Percentiles rank a stretch among this genome's conserved stretches.
phyloP scores from a whole-genome alignment of 108 stramenopile genomes.

The Epithemia pelagica region DNA sequence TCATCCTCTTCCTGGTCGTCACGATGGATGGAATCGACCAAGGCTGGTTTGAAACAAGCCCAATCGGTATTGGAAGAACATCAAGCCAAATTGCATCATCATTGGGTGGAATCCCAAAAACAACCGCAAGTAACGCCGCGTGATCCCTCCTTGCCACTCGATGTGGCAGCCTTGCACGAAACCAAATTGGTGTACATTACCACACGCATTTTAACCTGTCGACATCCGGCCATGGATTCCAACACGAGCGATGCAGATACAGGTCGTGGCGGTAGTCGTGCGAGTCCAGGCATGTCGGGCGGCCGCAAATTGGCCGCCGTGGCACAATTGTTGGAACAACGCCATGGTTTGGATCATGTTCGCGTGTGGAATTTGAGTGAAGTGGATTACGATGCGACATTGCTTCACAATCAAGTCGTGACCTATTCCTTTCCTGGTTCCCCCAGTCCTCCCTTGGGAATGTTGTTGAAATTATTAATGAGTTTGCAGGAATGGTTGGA shows the following conservation, averaged over 20 bases:
- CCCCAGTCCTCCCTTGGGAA: constrained; percentile 91
- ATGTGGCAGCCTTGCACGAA: constrained; percentile 62
- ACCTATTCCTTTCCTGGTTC: constrained; percentile 90
- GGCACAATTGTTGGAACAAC: constrained; percentile 58
- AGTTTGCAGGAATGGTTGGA: constrained; percentile 91
- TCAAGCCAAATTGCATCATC: constrained; percentile 17
- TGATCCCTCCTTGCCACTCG: constrained; percentile 51
- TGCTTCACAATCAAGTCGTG: constrained; percentile 87
- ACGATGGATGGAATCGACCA: constrained; percentile 8
- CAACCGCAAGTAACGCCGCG: constrained; percentile 23
- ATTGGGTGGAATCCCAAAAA: not conserved
- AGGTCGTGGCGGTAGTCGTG: not conserved
- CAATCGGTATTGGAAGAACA: constrained; percentile 16
- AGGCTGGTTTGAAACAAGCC: not conserved
- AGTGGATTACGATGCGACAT: constrained; percentile 78
- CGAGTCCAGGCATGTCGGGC: constrained; percentile 52
- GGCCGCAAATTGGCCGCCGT: constrained; percentile 72
- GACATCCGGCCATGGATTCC: constrained; percentile 67
- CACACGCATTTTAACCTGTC: constrained; percentile 68
- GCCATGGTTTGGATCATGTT: constrained; percentile 78
- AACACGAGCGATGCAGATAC: constrained; percentile 31
- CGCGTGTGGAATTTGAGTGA: constrained; percentile 92
- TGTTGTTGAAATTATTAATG: constrained; percentile 83
- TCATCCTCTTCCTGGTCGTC: constrained; percentile 3
- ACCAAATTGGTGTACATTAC: constrained; percentile 83